phyloP scores from a whole-genome alignment of 495 filamentous ascomycete genomes.

The Bombardia bombarda region DNA sequence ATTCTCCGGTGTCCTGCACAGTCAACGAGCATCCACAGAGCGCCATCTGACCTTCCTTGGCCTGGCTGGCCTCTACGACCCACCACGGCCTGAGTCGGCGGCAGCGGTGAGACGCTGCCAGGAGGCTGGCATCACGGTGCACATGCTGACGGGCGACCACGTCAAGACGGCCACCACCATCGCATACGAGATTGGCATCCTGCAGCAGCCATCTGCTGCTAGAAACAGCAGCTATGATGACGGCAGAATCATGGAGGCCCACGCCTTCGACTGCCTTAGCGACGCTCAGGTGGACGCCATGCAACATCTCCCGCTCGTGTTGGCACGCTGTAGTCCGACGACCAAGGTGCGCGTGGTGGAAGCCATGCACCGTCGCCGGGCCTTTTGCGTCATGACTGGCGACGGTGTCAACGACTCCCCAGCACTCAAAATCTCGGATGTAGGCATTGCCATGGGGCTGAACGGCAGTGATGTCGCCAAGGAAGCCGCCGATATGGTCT shows the following conservation, averaged over 20 bases:
- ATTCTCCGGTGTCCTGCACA: too few relatives aligned
- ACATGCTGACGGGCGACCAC: conserved; percentile 81
- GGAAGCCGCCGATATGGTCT: conserved; percentile 76
- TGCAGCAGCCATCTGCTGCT: conserved; percentile 42
- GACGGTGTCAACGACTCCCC: conserved; percentile 85
- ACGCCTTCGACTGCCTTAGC: conserved; percentile 50
- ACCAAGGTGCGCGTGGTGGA: conserved; percentile 64
- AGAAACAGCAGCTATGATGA: conserved; percentile 30
- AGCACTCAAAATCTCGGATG: conserved; percentile 67
- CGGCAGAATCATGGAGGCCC: conserved; percentile 52
- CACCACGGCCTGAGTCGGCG: conserved; percentile 59
- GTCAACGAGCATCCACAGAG: conserved; percentile 44
- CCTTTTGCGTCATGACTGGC: conserved; percentile 58
- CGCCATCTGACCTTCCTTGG: conserved; percentile 52
- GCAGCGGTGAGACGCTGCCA: conserved; percentile 57
- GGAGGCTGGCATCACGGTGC: conserved; percentile 63
- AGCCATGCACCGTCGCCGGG: conserved; percentile 55
- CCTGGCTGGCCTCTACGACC: conserved; percentile 63
- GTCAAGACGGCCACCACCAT: conserved; percentile 67
- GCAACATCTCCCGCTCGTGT: conserved; percentile 50
- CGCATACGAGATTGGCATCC: conserved; percentile 65
- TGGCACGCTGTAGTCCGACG: conserved; percentile 55
- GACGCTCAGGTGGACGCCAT: conserved; percentile 51
- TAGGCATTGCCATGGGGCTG: conserved; percentile 80
- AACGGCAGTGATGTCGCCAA: conserved; percentile 84